These are phyloP conservation scores for Aspergillus unguis DNA, from an alignment of 2,329 filamentous ascomycete species.

Conservation along the genomic window DNA sequence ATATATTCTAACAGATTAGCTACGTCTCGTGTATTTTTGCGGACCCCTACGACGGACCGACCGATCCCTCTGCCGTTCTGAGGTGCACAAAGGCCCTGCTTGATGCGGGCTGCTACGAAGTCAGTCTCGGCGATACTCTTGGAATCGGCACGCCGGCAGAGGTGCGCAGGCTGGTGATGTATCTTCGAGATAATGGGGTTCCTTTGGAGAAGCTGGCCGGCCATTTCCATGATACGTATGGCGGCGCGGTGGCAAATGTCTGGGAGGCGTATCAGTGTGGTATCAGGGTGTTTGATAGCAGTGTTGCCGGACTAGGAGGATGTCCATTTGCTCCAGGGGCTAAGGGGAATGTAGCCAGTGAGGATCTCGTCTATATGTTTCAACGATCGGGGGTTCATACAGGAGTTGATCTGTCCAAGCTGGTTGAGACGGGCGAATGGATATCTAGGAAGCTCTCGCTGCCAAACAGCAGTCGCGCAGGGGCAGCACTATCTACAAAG, in stretches of 20 bases:
- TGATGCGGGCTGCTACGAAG: slow-evolving; percentile 86
- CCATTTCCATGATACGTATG: slow-evolving; percentile 89
- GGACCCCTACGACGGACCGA: slow-evolving; percentile 52
- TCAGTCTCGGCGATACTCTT: slow-evolving; percentile 84
- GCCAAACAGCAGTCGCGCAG: slow-evolving; percentile 23
- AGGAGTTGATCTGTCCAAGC: slow-evolving; percentile 61
- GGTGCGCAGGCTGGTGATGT: slow-evolving; percentile 31
- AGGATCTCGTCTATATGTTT: slow-evolving; percentile 74
- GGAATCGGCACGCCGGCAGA: slow-evolving; percentile 69
- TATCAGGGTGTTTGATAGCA: slow-evolving; percentile 73
- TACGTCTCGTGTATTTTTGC: slow-evolving; percentile 44
- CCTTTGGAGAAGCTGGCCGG: slow-evolving; percentile 69
- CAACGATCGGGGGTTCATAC: slow-evolving; percentile 64
- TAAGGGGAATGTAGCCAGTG: slow-evolving; percentile 80
- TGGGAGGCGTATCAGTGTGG: slow-evolving; percentile 74
- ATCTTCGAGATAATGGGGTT: slow-evolving; percentile 50
- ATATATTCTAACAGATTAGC: slow-evolving; percentile 10
- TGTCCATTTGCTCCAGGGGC: slow-evolving; percentile 84
- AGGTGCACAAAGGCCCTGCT: slow-evolving; percentile 59
- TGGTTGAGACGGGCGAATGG: slow-evolving; percentile 69
- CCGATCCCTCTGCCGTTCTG: slow-evolving; percentile 50
- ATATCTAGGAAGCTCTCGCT: slow-evolving; percentile 50
- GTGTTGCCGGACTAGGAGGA: slow-evolving; percentile 75
- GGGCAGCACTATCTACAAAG: slow-evolving; percentile 20
- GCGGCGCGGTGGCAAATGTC: slow-evolving; percentile 78